Evolutionary conservation across 2,329 filamentous ascomycete genomes (phyloP).

Genomic region (Claviceps africana): DNA sequence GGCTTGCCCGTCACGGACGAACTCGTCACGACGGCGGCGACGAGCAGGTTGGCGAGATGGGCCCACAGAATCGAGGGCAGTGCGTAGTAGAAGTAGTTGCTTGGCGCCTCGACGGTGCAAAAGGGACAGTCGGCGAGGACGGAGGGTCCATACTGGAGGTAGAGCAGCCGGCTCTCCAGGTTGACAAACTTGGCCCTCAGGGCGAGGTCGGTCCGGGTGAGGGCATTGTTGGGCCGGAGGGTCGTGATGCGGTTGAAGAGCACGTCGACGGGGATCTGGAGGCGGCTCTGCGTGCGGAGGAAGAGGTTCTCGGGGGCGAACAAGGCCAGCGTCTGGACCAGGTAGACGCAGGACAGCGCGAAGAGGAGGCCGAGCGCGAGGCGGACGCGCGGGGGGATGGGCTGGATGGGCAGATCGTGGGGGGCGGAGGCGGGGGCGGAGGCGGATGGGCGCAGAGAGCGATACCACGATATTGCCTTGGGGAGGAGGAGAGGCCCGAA

Average conservation of each 20-base stretch:
- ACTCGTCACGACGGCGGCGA: slow-evolving; percentile 63
- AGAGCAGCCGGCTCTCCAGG: slow-evolving; percentile 61
- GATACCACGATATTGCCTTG: slow-evolving; percentile 50
- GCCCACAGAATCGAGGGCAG: slow-evolving; percentile 58
- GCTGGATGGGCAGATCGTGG: slow-evolving; percentile 36
- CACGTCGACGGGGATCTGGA: slow-evolving; percentile 74
- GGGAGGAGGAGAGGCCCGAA: slow-evolving; percentile 61
- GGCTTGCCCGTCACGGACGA: slow-evolving; percentile 47
- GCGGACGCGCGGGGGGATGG: slow-evolving; percentile 38
- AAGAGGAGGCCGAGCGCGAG: slow-evolving; percentile 48
- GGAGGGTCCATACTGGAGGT: slow-evolving; percentile 68
- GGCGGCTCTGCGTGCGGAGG: slow-evolving; percentile 57
- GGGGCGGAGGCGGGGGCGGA: slow-evolving; percentile 30
- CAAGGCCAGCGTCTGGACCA: slow-evolving; percentile 48
- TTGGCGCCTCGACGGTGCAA: slow-evolving; percentile 56
- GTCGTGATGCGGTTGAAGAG: slow-evolving; percentile 62
- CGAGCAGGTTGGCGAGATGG: slow-evolving; percentile 65
- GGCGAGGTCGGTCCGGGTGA: slow-evolving; percentile 46
- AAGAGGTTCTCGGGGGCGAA: slow-evolving; percentile 76
- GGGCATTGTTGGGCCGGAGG: slow-evolving; percentile 31
- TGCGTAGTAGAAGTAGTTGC: slow-evolving; percentile 67
- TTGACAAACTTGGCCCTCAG: slow-evolving; percentile 57
- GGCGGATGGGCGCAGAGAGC: slow-evolving; percentile 33
- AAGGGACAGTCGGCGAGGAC: slow-evolving; percentile 67
- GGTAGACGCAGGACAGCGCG: slow-evolving; percentile 27